A percentile compares a stretch with the other conserved stretches of the same genome.
These are phyloP conservation scores for Podospora pseudoanserina DNA, from an alignment of 495 filamentous ascomycete genomes.

Conservation along the genomic window DNA sequence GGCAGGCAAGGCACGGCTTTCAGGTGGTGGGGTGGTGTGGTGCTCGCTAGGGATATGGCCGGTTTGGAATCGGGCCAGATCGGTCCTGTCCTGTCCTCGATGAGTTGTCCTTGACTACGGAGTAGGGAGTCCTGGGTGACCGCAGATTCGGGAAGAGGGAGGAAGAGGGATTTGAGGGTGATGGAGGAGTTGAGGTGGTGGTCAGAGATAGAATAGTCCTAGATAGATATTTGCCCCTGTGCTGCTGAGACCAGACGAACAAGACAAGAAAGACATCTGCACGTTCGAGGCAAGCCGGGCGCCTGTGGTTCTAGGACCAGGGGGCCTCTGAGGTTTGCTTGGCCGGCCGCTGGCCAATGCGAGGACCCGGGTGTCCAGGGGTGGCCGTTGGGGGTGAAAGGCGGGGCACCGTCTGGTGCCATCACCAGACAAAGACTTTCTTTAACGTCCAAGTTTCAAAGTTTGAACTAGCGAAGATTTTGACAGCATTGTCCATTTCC, in stretches of 20 bases:
- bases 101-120: not conserved
- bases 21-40: no score
- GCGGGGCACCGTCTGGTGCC: slow-evolving; percentile 9
- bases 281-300: not conserved
- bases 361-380: slow-evolving; percentile 6
- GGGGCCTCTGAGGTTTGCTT: slow-evolving; percentile 6
- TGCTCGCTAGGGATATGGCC: not conserved
- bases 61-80: not conserved
- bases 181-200: no score
- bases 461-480: not conserved
- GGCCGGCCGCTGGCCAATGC: slow-evolving; percentile 13
- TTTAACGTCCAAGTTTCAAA: not conserved
- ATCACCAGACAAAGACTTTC: slow-evolving; percentile 1
- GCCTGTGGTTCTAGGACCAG: not conserved
- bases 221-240: slow-evolving; percentile 1
- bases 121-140: not conserved
- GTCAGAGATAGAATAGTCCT: no score
- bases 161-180: not conserved
- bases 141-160: not conserved
- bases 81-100: not conserved
- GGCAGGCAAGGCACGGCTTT: not conserved
- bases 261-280: not conserved
- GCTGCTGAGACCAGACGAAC: not conserved
- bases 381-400: slow-evolving; percentile 8
- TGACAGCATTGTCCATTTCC: not conserved